phyloP scores from a whole-genome alignment of 2,329 filamentous ascomycete genomes.

The Colletotrichum tropicale region DNA sequence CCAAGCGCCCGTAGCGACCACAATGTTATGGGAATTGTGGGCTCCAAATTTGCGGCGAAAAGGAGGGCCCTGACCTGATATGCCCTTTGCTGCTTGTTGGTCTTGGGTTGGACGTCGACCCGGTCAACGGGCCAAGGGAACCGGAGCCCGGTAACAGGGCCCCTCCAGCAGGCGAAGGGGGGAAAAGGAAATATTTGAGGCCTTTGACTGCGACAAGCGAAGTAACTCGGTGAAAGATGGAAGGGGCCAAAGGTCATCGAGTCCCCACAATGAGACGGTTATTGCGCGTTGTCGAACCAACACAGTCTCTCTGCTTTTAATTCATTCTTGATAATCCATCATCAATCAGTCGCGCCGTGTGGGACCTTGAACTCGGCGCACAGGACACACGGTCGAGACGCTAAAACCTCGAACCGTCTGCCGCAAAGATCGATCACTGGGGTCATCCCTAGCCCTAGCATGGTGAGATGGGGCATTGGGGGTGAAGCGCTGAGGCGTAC shows the following conservation, averaged over 20 bases:
- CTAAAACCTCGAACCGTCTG: constrained; percentile 10
- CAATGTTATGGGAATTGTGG: background rate
- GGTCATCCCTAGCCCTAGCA: background rate
- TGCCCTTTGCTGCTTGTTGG: background rate
- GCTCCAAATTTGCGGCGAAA: background rate
- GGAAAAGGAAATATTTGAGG: background rate
- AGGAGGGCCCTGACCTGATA: background rate
- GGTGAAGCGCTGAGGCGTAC: background rate
- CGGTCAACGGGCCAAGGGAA: constrained; percentile 9
- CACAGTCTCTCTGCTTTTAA: background rate
- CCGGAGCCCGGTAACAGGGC: constrained; percentile 3
- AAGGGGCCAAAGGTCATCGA: background rate
- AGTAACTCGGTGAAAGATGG: background rate
- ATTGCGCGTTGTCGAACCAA: background rate
- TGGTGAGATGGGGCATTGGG: background rate
- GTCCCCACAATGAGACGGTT: background rate
- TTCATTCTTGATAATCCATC: background rate
- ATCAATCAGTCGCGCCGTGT: background rate
- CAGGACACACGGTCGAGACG: background rate
- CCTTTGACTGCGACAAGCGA: background rate
- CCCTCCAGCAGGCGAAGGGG: background rate
- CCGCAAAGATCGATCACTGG: constrained; percentile 12
- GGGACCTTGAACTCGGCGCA: background rate
- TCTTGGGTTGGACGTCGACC: constrained; percentile 5
- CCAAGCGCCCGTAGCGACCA: background rate